Conservation (phyloP, 1,284 basidiomycete species). For the Naganishia cerealis region DNA sequence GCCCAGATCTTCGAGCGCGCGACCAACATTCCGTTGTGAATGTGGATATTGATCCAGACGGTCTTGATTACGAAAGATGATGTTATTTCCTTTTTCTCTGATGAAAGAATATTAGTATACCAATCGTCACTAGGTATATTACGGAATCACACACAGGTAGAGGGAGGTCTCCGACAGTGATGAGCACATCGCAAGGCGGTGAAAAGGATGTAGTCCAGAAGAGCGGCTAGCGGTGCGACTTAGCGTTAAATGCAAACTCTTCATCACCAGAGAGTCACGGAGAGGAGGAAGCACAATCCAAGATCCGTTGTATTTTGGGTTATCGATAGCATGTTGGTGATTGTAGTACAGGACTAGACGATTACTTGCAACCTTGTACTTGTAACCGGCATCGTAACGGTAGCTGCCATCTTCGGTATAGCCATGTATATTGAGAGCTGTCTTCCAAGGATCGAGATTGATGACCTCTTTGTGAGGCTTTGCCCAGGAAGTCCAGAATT, state of each 20-base stretch:
- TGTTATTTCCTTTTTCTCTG: too few species aligned
- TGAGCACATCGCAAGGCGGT: neutral
- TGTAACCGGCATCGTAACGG: neutral
- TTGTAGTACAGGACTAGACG: neutral
- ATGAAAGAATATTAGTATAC: neutral
- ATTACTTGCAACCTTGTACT: neutral
- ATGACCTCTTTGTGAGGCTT: neutral
- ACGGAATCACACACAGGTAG: neutral
- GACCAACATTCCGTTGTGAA: too few species aligned
- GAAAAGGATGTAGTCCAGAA: neutral
- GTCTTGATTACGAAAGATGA: neutral
- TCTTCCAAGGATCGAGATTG: neutral
- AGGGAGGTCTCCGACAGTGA: too few species aligned
- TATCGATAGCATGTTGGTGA: neutral
- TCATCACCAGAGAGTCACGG: neutral
- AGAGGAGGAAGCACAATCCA: conserved; percentile 1
- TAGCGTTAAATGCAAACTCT: too few species aligned
- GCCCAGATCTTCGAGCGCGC: neutral
- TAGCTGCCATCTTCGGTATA: neutral
- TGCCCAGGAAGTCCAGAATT: neutral
- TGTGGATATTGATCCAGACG: neutral
- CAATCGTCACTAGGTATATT: neutral
- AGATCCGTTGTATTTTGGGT: neutral
- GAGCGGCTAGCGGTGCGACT: too few species aligned
- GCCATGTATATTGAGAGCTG: neutral